Evolutionary conservation across 805 yeast genomes (phyloP), one percentile per base, ranked within the genome.

Genomic region (Candida boleticola): DNA sequence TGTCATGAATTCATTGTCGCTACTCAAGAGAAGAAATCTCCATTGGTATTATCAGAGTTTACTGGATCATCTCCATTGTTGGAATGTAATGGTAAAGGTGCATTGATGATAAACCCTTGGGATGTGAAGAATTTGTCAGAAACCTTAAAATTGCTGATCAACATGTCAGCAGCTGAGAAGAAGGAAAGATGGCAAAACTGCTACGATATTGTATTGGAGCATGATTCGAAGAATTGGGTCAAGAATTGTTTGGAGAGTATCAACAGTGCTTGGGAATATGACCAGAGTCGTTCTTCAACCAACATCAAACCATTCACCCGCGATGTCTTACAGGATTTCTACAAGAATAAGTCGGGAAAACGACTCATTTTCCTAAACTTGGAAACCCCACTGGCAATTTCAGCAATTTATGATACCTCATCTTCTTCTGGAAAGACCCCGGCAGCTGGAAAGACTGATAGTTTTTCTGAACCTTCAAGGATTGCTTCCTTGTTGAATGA

Each of bases 1-100:
- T 92, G 97, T 52, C 99, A 93, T 58, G 99, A 93, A 60, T 93
- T 85, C 59, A 77, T 89, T 32, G 83, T 83, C 42, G 86, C 95
- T 20, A 78, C 93, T 1, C 65, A 71, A 18, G 79, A 77, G 32
- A 78, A 79, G 45, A 82, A 84, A 49, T 84, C 96, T 0, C 96
- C 97, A 1, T 73, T 92, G 47, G 76, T 93, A 36, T 63, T 93
- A 42, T 86, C 96, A 29, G 99, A 93, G 61, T 93, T 93, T 54
- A 89, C 97, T 1, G 99, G 99, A 1, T 86, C 96, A 9, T 96
- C 98, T 0, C 75, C 84, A 4, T 79, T 92, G 4, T 69, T 93
- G 42, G 72, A 73, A 11, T 57, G 63, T 36, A 46, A 53, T 11
- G 73, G 72, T 0, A 65, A 77, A 20, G 90, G 95, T 10, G 83